phyloP scores from a whole-genome alignment of 2,329 filamentous ascomycete genomes.

The Metarhizium humberi region DNA sequence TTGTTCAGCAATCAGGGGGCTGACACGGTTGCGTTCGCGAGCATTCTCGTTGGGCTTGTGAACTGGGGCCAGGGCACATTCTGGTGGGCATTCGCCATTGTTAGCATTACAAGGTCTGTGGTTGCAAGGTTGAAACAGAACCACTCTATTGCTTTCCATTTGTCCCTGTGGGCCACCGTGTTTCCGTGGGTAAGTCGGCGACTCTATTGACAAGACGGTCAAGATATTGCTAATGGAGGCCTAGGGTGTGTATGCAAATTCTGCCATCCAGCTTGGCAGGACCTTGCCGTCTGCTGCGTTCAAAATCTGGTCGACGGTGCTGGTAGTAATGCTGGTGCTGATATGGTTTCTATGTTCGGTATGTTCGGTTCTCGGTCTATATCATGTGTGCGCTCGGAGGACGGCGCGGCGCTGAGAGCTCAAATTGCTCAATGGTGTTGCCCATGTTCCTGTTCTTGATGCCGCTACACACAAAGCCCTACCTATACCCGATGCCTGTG shows the following conservation, averaged over 20 bases:
- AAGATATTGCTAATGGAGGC: too few species aligned
- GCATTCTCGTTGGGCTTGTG: slow-evolving; percentile 6
- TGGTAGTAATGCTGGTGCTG: slow-evolving; percentile 24
- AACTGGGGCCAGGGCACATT: slow-evolving; percentile 30
- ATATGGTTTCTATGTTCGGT: slow-evolving; percentile 15
- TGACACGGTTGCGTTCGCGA: slow-evolving; percentile 10
- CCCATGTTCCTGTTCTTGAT: slow-evolving; percentile 50
- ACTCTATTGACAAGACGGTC: too few species aligned
- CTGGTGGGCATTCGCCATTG: slow-evolving; percentile 30
- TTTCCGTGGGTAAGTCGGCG: slow-evolving; percentile 24
- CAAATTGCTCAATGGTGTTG: slow-evolving; percentile 64
- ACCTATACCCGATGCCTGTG: slow-evolving; percentile 63
- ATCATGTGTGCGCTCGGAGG: too few species aligned
- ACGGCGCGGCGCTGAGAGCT: slow-evolving; percentile 21
- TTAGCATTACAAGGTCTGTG: slow-evolving; percentile 18
- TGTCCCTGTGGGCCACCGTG: slow-evolving; percentile 21
- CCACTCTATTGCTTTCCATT: slow-evolving; percentile 15
- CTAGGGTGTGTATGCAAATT: slow-evolving; percentile 29
- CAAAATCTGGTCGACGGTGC: slow-evolving; percentile 25
- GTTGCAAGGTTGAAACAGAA: slow-evolving; percentile 10
- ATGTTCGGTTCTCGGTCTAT: neutral
- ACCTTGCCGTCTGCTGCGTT: slow-evolving; percentile 28
- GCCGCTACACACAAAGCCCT: slow-evolving; percentile 58
- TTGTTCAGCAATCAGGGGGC: slow-evolving; percentile 22
- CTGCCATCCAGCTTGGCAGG: slow-evolving; percentile 25